Evolutionary conservation across 306 rosid species (phyloP).

Genomic region (Vigna hirtella): DNA sequence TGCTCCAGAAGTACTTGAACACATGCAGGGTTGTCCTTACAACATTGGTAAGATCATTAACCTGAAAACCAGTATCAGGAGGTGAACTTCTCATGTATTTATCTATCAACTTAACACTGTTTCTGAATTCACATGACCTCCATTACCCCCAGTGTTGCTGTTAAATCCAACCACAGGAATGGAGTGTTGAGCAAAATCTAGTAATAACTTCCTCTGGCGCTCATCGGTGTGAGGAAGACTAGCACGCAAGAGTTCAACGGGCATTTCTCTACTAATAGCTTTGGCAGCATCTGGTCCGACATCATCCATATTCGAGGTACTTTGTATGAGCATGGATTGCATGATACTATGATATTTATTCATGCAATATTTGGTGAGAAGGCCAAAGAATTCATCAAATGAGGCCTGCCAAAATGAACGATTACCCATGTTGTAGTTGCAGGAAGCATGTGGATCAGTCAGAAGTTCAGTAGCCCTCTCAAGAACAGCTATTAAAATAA

Average conservation of each 20-base stretch:
- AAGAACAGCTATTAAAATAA: conserved; percentile 58
- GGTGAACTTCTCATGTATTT: conserved; percentile 20
- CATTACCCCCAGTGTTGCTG: conserved; percentile 55
- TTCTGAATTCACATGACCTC: conserved; percentile 80
- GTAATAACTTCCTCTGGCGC: conserved; percentile 53
- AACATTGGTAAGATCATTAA: conserved; percentile 31
- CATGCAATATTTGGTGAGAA: conserved; percentile 61
- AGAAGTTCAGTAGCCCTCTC: conserved; percentile 58
- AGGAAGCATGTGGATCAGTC: conserved; percentile 48
- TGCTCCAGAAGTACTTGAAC: conserved; percentile 22
- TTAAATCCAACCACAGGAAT: conserved; percentile 58
- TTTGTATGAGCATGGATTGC: conserved; percentile 49
- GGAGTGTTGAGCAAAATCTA: conserved; percentile 61
- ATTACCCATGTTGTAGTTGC: conserved; percentile 48
- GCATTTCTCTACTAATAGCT: conserved; percentile 58
- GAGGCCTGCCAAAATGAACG: conserved; percentile 67
- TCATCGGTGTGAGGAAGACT: conserved; percentile 67
- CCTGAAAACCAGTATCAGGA: conserved; percentile 33
- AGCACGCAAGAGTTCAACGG: conserved; percentile 66
- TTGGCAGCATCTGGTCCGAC: conserved; percentile 57
- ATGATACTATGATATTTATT: conserved; percentile 61
- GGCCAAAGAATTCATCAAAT: conserved; percentile 61
- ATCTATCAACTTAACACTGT: conserved; percentile 69
- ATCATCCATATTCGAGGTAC: conserved; percentile 43
- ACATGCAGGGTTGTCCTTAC: conserved; percentile 34